Evolutionary conservation across 2,329 filamentous ascomycete species (phyloP).

Genomic region (Penicillium aurantiogriseum): DNA sequence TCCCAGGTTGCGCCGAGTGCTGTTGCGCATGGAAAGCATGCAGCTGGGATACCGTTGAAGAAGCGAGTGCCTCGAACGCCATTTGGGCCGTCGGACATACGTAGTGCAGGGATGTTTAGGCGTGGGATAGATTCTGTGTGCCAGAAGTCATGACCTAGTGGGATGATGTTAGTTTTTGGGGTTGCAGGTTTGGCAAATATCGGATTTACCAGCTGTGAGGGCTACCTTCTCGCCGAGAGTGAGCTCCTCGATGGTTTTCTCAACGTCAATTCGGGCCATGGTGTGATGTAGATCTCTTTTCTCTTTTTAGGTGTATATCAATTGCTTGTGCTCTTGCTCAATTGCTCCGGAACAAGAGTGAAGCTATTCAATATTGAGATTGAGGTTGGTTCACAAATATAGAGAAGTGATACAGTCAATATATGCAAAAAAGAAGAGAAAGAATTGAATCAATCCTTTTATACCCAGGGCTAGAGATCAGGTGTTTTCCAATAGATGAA

Average conservation of each 20-base stretch:
- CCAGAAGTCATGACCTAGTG: slow-evolving; percentile 60
- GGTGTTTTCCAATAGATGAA: background rate
- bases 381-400: background rate
- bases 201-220: slow-evolving; percentile 35
- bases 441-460: background rate
- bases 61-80: slow-evolving; percentile 67
- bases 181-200: slow-evolving; percentile 10
- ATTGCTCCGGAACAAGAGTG: background rate
- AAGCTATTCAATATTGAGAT: background rate
- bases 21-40: slow-evolving; percentile 75
- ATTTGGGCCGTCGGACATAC: slow-evolving; percentile 69
- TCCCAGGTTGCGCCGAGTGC: slow-evolving; percentile 81
- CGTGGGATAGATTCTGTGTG: slow-evolving; percentile 63
- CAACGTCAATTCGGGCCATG: slow-evolving; percentile 39
- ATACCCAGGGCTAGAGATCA: background rate
- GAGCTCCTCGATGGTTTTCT: slow-evolving; percentile 53
- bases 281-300: slow-evolving; percentile 4
- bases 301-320: background rate
- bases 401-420: background rate
- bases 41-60: slow-evolving; percentile 67
- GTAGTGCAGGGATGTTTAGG: slow-evolving; percentile 63
- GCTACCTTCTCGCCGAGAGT: slow-evolving; percentile 59
- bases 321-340: background rate
- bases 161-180: background rate
- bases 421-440: background rate